A percentile compares a stretch with the other conserved stretches of the same genome.
These are phyloP conservation scores for Teunomyces lycoperdinae DNA, from an alignment of 805 yeast genomes.

Conservation along the genomic window DNA sequence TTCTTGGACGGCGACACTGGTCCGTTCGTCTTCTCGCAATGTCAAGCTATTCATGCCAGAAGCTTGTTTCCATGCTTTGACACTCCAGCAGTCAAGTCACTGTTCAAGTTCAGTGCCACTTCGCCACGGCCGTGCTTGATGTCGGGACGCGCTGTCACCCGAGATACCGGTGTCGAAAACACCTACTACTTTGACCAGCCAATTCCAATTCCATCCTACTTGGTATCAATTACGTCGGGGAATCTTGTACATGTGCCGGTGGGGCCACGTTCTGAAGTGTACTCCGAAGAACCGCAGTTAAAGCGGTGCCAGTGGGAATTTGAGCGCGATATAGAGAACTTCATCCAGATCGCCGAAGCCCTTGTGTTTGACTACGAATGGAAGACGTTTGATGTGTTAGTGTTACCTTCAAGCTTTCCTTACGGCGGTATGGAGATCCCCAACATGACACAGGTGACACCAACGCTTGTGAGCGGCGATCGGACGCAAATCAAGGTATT, in stretches of 20 bases:
- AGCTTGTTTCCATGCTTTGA: constrained; percentile 87
- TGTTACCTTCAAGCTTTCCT: constrained; percentile 75
- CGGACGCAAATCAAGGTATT: constrained; percentile 83
- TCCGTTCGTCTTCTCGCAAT: constrained; percentile 80
- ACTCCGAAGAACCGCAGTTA: constrained; percentile 69
- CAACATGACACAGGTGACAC: constrained; percentile 86
- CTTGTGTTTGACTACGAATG: constrained; percentile 80
- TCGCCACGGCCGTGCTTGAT: constrained; percentile 71
- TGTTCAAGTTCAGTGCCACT: constrained; percentile 53
- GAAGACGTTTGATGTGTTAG: constrained; percentile 76
- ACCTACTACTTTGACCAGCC: constrained; percentile 62
- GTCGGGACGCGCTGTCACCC: constrained; percentile 54
- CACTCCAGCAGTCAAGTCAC: constrained; percentile 79
- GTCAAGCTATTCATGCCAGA: constrained; percentile 90
- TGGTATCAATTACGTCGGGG: constrained; percentile 84
- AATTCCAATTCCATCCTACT: constrained; percentile 82
- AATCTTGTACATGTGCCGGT: constrained; percentile 62
- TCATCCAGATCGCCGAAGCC: constrained; percentile 73
- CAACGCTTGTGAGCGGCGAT: constrained; percentile 82
- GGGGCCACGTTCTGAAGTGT: constrained; percentile 86
- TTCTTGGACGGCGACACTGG: constrained; percentile 73
- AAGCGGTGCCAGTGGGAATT: constrained; percentile 76
- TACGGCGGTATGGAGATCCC: constrained; percentile 97
- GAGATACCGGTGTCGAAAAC: constrained; percentile 10
- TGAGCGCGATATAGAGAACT: constrained; percentile 74